A percentile compares a stretch with the other conserved stretches of the same genome.
Evolutionary conservation across 2,329 filamentous ascomycete species (phyloP).

Genomic region (Nigrospora sphaerica): DNA sequence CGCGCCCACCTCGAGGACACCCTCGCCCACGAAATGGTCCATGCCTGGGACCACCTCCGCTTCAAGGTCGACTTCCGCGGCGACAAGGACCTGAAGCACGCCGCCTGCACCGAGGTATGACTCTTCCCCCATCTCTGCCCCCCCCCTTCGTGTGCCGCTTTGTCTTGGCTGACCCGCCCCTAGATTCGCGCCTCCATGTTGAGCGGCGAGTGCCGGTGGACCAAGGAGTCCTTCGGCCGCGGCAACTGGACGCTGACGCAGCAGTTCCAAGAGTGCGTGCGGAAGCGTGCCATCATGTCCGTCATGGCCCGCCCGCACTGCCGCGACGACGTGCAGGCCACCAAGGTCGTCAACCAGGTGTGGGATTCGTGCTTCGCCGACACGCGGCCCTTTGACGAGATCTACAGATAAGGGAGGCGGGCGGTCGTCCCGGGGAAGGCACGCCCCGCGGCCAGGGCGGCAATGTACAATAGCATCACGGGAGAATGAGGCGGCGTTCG

Average conservation of each 20-base stretch:
- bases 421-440: background rate
- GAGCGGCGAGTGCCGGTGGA: conserved; percentile 89
- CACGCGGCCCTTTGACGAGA: conserved; percentile 92
- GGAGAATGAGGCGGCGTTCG: background rate
- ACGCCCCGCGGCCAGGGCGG: background rate
- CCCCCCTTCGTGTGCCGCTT: background rate
- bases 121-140: background rate
- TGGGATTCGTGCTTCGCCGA: conserved; percentile 97
- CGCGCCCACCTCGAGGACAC: conserved; percentile 85
- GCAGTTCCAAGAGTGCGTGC: conserved; percentile 90
- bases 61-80: conserved; percentile 83
- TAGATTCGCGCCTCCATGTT: conserved; percentile 90
- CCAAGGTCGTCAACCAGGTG: conserved; percentile 89
- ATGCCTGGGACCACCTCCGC: conserved; percentile 87
- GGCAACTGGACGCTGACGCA: conserved; percentile 85
- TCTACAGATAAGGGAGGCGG: conserved; percentile 65
- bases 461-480: conserved; percentile 4
- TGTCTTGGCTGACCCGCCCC: conserved; percentile 5
- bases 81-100: conserved; percentile 70
- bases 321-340: conserved; percentile 79
- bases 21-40: conserved; percentile 94
- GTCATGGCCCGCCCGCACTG: conserved; percentile 72
- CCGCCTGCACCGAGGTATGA: conserved; percentile 84
- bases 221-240: conserved; percentile 74
- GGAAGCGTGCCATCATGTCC: conserved; percentile 70